A percentile compares a stretch with the other conserved stretches of the same genome.
These are phyloP conservation scores for Cryptococcus neoformans DNA, from an alignment of 1,284 basidiomycete genomes.

Conservation along the genomic window DNA sequence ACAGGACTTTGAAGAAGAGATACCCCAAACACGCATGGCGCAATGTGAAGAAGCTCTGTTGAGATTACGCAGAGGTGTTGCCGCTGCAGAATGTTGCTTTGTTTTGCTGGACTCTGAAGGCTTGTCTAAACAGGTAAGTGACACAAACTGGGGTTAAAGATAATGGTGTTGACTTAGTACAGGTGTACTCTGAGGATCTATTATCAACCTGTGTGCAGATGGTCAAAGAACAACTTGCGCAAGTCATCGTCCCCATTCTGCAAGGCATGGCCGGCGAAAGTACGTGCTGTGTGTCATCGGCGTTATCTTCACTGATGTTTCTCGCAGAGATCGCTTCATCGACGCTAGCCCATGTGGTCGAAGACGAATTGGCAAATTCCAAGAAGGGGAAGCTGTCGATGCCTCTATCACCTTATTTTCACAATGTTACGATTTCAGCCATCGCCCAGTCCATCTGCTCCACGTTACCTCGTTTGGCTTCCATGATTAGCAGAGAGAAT, in stretches of 20 bases:
- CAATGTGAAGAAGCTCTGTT: conserved; percentile 54
- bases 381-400: conserved; percentile 12
- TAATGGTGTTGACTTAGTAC: conserved; percentile 15
- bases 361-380: conserved; percentile 50
- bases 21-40: conserved; percentile 13
- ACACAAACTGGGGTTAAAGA: neutral
- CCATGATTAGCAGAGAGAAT: conserved; percentile 51
- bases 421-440: conserved; percentile 56
- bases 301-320: conserved; percentile 1
- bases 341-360: conserved; percentile 58
- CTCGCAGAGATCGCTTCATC: conserved; percentile 47
- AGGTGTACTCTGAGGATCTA: conserved; percentile 90
- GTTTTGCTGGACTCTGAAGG: conserved; percentile 71
- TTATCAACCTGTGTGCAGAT: conserved; percentile 71
- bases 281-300: conserved; percentile 10
- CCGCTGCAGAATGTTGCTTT: conserved; percentile 78
- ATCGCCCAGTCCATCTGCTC: conserved; percentile 62
- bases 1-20: conserved; percentile 27
- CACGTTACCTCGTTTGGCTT: conserved; percentile 43
- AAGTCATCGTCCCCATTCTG: conserved; percentile 81
- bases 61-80: conserved; percentile 59
- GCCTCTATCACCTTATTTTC: conserved; percentile 29
- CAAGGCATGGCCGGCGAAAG: conserved; percentile 60
- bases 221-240: conserved; percentile 74
- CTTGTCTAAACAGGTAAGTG: conserved; percentile 73